Evolutionary conservation across 495 filamentous ascomycete genomes (phyloP).

Genomic region (Penicillium steckii): DNA sequence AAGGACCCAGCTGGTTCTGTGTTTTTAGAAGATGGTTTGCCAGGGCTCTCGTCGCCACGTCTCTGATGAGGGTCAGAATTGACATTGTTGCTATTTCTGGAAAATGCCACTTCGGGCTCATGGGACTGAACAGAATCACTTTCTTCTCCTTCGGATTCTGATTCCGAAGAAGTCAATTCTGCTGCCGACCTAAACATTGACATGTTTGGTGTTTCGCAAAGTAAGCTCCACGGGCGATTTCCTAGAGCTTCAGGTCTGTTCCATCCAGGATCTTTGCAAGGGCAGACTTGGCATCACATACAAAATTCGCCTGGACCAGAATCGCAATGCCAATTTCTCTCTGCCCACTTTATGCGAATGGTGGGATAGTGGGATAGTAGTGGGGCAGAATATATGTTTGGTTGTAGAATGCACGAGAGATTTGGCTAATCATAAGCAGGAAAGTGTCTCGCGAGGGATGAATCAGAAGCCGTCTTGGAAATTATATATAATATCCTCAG

Average conservation of each 20-base stretch:
- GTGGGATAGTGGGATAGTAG: neutral
- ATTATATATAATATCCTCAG: too few relatives aligned
- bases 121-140: too few relatives aligned
- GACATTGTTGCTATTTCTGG: constrained; percentile 5
- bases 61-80: constrained; percentile 1
- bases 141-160: constrained; percentile 27
- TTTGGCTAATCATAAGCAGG: neutral
- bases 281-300: too few relatives aligned
- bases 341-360: too few relatives aligned
- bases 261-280: neutral
- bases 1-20: constrained; percentile 11
- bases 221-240: neutral
- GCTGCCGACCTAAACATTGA: constrained; percentile 46
- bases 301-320: too few relatives aligned
- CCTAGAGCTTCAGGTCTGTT: neutral
- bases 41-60: constrained; percentile 7
- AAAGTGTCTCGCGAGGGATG: neutral
- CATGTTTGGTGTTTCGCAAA: constrained; percentile 27
- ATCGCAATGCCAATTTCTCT: too few relatives aligned
- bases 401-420: neutral
- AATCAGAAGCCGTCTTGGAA: too few relatives aligned
- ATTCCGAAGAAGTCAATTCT: constrained; percentile 41
- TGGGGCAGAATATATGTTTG: neutral
- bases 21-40: neutral
- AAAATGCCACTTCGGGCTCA: too few relatives aligned